Base-by-base conservation (phyloP, 1,284 basidiomycete species). In the Ustilago curta region DNA sequence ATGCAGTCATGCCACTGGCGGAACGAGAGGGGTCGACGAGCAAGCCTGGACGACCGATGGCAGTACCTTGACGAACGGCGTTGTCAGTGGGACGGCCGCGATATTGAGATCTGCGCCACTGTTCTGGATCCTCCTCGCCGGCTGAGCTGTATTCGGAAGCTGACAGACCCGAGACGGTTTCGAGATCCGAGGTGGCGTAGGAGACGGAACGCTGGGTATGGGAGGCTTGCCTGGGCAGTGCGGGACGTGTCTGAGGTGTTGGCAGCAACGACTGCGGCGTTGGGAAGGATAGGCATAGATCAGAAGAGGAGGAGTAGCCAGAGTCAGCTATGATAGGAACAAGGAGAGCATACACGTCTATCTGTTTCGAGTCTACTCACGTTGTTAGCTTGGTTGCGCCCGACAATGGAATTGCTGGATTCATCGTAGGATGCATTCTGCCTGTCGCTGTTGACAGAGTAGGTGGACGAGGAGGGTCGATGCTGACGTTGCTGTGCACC, bases 111-210 rank as follows among this genome's bases (percentile, higher is more conserved):
- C 60, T 52, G n/a, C 53, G 57, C 60, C 64, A 73, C 18, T 58
- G 55, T 6, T 73, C 70, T 11, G 58, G 21, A 25, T 78, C 71
- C 25, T 79, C 75, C 23, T 80, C 76, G 19, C 64, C 70, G 27
- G 67, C 78, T 0, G 79, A 81, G 55, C 76, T 78, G 55, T 74
- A 79, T 48, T 81, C 79, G 48, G 77, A 78, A 16, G 72, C 64
- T 7, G 77, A 79, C 53, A 79, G 44, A 35, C 66, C 77, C 6
- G 75, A 77, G 25, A 75, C 49, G 31, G 76, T 78, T 40, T 79
- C 78, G 43, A 81, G 40, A 52, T 81, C 79, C 18, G 77, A 79
- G 8, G 75, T 67, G 12, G 77, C 75, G 39, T 79, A 81, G 1
- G 75, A 78, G 55, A 76, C 68, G 32, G 74, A 68, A 37, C 77